Conservation (phyloP, 2,329 filamentous ascomycete genomes). For the Paramyrothecium sp. region DNA sequence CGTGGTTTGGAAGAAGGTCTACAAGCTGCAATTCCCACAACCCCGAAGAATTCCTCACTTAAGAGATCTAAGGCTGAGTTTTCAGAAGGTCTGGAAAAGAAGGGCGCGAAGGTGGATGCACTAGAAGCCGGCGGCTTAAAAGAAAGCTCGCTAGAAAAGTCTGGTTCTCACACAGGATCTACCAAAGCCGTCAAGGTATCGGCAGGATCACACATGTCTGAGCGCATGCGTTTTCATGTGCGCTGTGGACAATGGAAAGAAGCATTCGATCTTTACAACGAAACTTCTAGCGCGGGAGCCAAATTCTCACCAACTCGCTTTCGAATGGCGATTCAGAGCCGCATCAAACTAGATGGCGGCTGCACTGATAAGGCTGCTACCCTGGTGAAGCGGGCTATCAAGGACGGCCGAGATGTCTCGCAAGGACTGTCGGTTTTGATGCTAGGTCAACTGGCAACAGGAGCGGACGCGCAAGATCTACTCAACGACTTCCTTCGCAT, state of each 20-base stretch:
- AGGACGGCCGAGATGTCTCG: conserved; percentile 39
- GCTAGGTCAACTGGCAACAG: conserved; percentile 31
- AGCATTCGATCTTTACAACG: conserved; percentile 35
- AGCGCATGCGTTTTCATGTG: too few relatives aligned
- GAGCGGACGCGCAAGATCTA: conserved; percentile 21
- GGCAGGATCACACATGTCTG: too few relatives aligned
- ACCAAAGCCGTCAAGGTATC: too few relatives aligned
- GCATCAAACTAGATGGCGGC: conserved; percentile 28
- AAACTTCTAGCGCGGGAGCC: conserved; percentile 29
- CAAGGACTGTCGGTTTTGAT: conserved; percentile 38
- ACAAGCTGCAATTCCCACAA: conserved; percentile 18
- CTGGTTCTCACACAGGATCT: too few relatives aligned
- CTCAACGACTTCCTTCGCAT: conserved; percentile 24
- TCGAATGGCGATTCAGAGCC: conserved; percentile 45
- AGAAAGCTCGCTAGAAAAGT: too few relatives aligned
- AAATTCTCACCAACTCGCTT: conserved; percentile 36
- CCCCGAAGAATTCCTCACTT: conserved; percentile 18
- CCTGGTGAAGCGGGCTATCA: conserved; percentile 38
- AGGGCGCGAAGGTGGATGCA: too few relatives aligned
- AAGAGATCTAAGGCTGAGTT: neutral
- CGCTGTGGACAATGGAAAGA: conserved; percentile 12
- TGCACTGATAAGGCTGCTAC: conserved; percentile 14
- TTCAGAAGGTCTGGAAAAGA: too few relatives aligned
- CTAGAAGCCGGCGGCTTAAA: too few relatives aligned
- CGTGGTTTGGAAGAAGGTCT: conserved; percentile 22